Conservation (phyloP, 345 rosid genomes). For the Limnanthes douglasii region DNA sequence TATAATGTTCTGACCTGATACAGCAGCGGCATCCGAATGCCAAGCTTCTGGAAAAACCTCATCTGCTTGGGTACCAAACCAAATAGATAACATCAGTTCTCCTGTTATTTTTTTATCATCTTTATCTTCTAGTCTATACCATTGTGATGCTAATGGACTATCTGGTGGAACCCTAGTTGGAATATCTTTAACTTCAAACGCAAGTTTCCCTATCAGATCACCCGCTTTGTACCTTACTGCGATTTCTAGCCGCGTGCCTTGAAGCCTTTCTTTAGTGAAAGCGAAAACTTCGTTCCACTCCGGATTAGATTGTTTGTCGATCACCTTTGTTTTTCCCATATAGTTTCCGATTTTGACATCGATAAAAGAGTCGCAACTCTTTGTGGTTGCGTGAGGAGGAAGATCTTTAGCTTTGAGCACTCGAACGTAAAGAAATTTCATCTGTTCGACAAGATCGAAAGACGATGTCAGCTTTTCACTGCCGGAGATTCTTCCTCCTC, state of each 20-base stretch:
- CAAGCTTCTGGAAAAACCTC: conserved; percentile 30
- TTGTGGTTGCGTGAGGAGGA: conserved; percentile 44
- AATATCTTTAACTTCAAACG: conserved; percentile 13
- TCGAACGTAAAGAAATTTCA: conserved; percentile 21
- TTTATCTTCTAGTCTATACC: conserved; percentile 24
- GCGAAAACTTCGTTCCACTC: conserved; percentile 30
- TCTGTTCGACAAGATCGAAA: conserved; percentile 34
- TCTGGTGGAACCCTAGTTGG: conserved; percentile 22
- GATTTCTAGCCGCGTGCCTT: conserved; percentile 21
- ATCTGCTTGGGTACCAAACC: conserved; percentile 29
- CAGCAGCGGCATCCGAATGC: conserved; percentile 16
- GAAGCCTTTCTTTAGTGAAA: conserved; percentile 23
- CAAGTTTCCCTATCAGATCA: conserved; percentile 17
- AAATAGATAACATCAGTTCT: conserved; percentile 27
- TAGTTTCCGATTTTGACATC: conserved; percentile 18
- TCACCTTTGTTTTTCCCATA: conserved; percentile 16
- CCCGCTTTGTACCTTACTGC: conserved; percentile 13
- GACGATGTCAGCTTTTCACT: conserved; percentile 25
- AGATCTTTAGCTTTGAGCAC: conserved; percentile 20
- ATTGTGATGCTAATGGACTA: conserved; percentile 20
- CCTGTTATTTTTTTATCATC: conserved; percentile 12
- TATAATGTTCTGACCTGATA: conserved; percentile 9
- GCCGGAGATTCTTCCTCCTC: conserved; percentile 16
- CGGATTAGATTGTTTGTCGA: conserved; percentile 10
- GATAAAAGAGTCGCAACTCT: conserved; percentile 17